Evolutionary conservation across 2,329 filamentous ascomycete species (phyloP).

Genomic region (Helotiales sp.): DNA sequence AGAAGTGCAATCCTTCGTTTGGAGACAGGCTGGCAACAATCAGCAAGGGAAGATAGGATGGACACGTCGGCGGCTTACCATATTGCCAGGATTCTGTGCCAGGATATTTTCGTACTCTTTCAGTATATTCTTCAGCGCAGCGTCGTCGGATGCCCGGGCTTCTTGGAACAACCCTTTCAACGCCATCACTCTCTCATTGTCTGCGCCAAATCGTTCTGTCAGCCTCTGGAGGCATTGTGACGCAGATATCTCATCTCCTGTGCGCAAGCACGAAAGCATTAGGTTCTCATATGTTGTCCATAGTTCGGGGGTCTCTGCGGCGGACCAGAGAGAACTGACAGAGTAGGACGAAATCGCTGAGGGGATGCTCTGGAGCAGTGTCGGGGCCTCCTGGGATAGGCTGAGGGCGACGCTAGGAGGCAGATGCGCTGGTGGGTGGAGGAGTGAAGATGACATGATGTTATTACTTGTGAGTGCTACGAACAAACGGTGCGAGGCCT

Average conservation of each 20-base stretch:
- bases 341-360: slow-evolving; percentile 61
- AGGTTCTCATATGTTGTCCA: slow-evolving; percentile 91
- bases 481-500: background rate
- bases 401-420: slow-evolving; percentile 60
- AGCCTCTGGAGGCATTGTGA: slow-evolving; percentile 76
- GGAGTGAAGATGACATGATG: slow-evolving; percentile 57
- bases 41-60: slow-evolving; percentile 37
- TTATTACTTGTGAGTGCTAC: background rate
- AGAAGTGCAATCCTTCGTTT: slow-evolving; percentile 86
- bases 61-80: slow-evolving; percentile 56
- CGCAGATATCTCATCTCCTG: slow-evolving; percentile 80
- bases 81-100: slow-evolving; percentile 74
- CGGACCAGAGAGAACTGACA: slow-evolving; percentile 57
- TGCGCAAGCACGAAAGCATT: slow-evolving; percentile 80
- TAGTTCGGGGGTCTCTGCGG: slow-evolving; percentile 74
- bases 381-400: slow-evolving; percentile 65
- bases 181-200: slow-evolving; percentile 86
- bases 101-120: slow-evolving; percentile 80
- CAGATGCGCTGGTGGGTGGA: slow-evolving; percentile 62
- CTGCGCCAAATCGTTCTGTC: slow-evolving; percentile 76
- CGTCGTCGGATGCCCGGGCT: slow-evolving; percentile 71
- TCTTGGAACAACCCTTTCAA: slow-evolving; percentile 84
- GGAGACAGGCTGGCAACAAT: slow-evolving; percentile 68
- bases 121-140: slow-evolving; percentile 71
- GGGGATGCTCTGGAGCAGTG: slow-evolving; percentile 58